Conservation (phyloP, 805 yeast genomes). For the Cyberlindnera misumaiensis region DNA sequence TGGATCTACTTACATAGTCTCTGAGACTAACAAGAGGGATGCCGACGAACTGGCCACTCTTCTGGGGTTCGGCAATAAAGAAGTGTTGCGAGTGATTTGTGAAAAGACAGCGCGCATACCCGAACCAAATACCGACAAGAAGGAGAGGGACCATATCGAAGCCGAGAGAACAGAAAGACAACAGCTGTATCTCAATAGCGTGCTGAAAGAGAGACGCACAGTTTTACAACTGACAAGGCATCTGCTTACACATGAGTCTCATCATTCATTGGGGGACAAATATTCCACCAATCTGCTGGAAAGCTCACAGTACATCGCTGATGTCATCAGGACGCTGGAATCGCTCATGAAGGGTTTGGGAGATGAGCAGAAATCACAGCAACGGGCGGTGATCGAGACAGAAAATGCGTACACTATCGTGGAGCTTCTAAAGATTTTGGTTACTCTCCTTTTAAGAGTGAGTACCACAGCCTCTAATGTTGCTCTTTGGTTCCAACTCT, state of each 20-base stretch:
- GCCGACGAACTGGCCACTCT: slow-evolving; percentile 34
- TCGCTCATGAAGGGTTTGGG: slow-evolving; percentile 1
- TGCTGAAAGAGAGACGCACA: slow-evolving; percentile 45
- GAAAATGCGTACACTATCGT: slow-evolving; percentile 30
- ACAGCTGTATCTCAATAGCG: slow-evolving; percentile 29
- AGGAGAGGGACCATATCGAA: slow-evolving; percentile 6
- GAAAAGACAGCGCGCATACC: slow-evolving; percentile 35
- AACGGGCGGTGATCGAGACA: slow-evolving; percentile 13
- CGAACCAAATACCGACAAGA: slow-evolving; percentile 8
- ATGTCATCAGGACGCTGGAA: slow-evolving; percentile 15
- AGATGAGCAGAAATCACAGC: slow-evolving; percentile 7
- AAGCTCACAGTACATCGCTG: slow-evolving; percentile 20
- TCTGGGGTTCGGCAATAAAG: slow-evolving; percentile 35
- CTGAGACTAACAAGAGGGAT: slow-evolving; percentile 28
- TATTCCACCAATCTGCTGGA: slow-evolving; percentile 16
- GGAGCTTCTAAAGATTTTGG: slow-evolving; percentile 31
- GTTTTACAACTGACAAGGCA: slow-evolving; percentile 35
- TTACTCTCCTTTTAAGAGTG: slow-evolving; percentile 35
- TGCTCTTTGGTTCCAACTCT: slow-evolving; percentile 48
- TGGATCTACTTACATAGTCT: slow-evolving; percentile 31
- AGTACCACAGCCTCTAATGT: slow-evolving; percentile 30
- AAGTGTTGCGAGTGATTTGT: slow-evolving; percentile 41
- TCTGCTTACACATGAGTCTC: slow-evolving; percentile 21
- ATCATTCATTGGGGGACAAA: slow-evolving; percentile 19
- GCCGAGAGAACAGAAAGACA: slow-evolving; percentile 6